Evolutionary conservation across 345 rosid genomes (phyloP).

Genomic region (Fremontodendron californicum): DNA sequence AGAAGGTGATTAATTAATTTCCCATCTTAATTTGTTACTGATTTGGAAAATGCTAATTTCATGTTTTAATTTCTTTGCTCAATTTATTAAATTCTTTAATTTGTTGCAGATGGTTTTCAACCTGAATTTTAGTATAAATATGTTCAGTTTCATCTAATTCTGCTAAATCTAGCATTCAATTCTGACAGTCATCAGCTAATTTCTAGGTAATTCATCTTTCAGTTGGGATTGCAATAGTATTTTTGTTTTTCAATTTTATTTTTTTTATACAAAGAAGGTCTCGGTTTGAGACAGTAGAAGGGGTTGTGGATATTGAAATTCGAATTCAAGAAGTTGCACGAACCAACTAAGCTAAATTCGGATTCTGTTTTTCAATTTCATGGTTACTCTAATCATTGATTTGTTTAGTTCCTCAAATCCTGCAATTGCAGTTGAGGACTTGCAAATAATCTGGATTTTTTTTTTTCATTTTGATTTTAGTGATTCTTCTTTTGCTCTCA

Average conservation of each 20-base stretch:
- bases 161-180: background rate
- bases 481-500: background rate
- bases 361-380: too few species aligned
- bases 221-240: too few species aligned
- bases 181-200: background rate
- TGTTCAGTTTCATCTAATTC: background rate
- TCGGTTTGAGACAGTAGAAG: too few species aligned
- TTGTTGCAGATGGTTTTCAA: background rate
- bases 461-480: background rate
- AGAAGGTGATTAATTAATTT: constrained; percentile 72
- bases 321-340: too few species aligned
- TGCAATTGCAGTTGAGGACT: background rate
- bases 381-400: too few species aligned
- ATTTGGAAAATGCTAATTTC: background rate
- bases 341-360: too few species aligned
- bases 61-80: background rate
- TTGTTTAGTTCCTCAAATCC: background rate
- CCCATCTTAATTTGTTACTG: background rate
- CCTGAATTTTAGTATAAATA: background rate
- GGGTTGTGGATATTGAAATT: too few species aligned
- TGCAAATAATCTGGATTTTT: background rate
- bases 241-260: too few species aligned
- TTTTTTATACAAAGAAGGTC: too few species aligned
- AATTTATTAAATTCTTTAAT: background rate
- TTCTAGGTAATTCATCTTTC: background rate